phyloP scores from a whole-genome alignment of 1,139 yeast genomes.

The Martiniozyma asiatica region DNA sequence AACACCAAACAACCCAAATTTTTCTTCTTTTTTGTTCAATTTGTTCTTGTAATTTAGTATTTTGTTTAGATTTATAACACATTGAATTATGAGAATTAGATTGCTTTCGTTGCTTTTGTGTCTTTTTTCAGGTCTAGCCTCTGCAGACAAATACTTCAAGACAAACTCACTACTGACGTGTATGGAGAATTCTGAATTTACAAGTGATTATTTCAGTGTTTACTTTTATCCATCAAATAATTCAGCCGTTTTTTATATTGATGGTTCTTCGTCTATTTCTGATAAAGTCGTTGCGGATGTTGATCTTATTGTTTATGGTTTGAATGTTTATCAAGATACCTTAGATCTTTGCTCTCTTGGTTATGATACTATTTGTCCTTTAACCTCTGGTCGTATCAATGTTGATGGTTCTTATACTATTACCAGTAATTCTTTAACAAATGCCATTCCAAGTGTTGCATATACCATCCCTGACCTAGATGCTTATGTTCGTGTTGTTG shows the following conservation, averaged over 20 bases:
- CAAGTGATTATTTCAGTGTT: constrained; percentile 81
- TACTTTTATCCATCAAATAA: constrained; percentile 52
- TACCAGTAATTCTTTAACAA: constrained; percentile 29
- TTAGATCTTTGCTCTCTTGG: constrained; percentile 54
- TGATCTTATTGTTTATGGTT: constrained; percentile 74
- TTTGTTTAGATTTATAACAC: too few species aligned
- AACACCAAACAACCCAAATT: too few species aligned
- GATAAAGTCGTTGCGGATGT: constrained; percentile 61
- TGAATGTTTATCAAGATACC: constrained; percentile 43
- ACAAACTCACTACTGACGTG: constrained; percentile 87
- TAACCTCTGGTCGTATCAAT: constrained; percentile 78
- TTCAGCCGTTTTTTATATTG: constrained; percentile 53
- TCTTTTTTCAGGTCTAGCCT: too few species aligned
- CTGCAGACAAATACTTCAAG: too few species aligned
- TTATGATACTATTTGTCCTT: constrained; percentile 58
- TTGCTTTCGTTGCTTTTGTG: too few species aligned
- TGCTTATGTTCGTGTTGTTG: constrained; percentile 72
- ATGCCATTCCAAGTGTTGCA: constrained; percentile 67
- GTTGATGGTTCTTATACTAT: constrained; percentile 42
- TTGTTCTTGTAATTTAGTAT: too few species aligned
- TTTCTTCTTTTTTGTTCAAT: too few species aligned
- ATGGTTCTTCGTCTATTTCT: constrained; percentile 70
- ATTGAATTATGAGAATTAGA: too few species aligned
- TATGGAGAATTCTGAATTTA: constrained; percentile 80
- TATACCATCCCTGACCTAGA: constrained; percentile 89